phyloP scores from a whole-genome alignment of 2,329 filamentous ascomycete species.

The Botryotinia convoluta region DNA sequence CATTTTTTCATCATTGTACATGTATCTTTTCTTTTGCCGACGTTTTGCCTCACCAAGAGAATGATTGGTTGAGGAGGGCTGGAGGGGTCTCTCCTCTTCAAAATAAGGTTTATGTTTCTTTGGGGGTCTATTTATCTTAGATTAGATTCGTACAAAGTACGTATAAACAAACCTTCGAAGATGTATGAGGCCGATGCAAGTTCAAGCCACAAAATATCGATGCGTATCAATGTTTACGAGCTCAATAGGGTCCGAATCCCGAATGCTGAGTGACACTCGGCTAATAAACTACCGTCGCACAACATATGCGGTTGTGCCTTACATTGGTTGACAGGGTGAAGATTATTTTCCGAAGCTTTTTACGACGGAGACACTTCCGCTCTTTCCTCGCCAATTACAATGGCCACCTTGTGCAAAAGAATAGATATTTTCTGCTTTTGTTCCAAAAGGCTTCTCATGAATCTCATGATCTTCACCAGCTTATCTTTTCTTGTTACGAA shows the following conservation, averaged over 20 bases:
- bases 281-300: background rate
- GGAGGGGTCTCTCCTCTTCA: background rate
- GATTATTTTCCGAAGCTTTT: background rate
- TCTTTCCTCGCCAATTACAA: background rate
- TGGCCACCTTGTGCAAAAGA: background rate
- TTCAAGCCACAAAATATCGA: background rate
- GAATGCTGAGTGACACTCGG: background rate
- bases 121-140: background rate
- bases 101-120: conserved; percentile 5
- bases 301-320: background rate
- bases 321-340: background rate
- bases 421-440: background rate
- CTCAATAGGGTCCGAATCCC: background rate
- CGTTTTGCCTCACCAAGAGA: background rate
- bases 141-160: background rate
- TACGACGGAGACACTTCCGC: background rate
- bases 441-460: background rate
- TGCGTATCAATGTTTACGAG: background rate
- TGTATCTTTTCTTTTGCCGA: background rate
- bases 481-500: background rate
- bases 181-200: conserved; percentile 1
- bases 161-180: background rate
- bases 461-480: conserved; percentile 1
- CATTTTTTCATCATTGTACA: background rate
- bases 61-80: background rate